These are phyloP conservation scores for Microdochium trichocladiopsis DNA, from an alignment of 2,329 filamentous ascomycete genomes.

Conservation along the genomic window DNA sequence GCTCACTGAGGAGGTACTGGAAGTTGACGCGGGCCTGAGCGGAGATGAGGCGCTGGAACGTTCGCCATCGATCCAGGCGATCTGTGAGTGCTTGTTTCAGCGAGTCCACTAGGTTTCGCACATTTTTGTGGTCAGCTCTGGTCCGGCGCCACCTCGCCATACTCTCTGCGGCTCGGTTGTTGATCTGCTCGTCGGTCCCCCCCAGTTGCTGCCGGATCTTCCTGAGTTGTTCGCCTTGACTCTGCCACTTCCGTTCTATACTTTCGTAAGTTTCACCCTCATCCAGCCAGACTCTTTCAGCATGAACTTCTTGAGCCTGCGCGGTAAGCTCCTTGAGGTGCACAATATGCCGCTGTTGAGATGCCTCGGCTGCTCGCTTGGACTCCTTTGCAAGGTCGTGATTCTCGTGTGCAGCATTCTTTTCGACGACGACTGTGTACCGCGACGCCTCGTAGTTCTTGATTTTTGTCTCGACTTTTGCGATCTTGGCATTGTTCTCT, in stretches of 20 bases:
- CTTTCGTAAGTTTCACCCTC: constrained; percentile 55
- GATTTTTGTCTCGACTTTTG: constrained; percentile 49
- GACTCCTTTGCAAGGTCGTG: constrained; percentile 40
- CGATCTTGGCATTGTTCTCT: constrained; percentile 37
- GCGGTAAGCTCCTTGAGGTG: constrained; percentile 45
- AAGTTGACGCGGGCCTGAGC: constrained; percentile 82
- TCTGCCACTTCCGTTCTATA: constrained; percentile 45
- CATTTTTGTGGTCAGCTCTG: constrained; percentile 33
- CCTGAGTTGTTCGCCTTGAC: constrained; percentile 50
- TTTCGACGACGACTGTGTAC: constrained; percentile 47
- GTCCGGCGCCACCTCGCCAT: constrained; percentile 31
- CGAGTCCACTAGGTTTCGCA: constrained; percentile 28
- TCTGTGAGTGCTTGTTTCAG: constrained; percentile 56
- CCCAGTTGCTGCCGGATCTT: constrained; percentile 51
- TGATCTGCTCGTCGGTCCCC: constrained; percentile 58
- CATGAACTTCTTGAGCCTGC: constrained; percentile 46
- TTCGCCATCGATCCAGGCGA: constrained; percentile 69
- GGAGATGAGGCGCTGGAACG: constrained; percentile 80
- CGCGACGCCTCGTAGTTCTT: constrained; percentile 40
- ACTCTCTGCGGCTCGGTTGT: constrained; percentile 35
- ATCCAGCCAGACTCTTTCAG: constrained; percentile 53
- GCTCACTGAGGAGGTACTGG: constrained; percentile 79
- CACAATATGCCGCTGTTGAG: constrained; percentile 36
- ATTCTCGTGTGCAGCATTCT: constrained; percentile 51
- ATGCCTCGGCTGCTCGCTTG: constrained; percentile 35